A percentile compares a stretch with the other conserved stretches of the same genome.
Conservation (phyloP, 2,329 filamentous ascomycete species). For the Talaromyces sp. region DNA sequence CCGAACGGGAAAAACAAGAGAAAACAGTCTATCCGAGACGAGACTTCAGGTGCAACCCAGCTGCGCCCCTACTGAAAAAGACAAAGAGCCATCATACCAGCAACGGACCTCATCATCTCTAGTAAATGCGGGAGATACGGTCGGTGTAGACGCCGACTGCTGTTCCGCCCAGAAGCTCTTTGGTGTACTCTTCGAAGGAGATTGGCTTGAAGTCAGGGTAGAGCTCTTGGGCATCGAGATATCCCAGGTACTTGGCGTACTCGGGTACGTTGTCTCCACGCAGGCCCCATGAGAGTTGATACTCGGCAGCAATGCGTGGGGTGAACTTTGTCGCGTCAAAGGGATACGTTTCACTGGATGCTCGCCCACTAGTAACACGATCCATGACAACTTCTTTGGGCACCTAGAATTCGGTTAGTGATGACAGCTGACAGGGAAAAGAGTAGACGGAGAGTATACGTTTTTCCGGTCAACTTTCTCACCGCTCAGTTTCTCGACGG, state of each 20-base stretch:
- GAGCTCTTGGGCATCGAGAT: slow-evolving; percentile 44
- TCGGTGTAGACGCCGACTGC: slow-evolving; percentile 16
- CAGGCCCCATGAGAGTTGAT: slow-evolving; percentile 36
- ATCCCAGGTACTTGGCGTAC: slow-evolving; percentile 48
- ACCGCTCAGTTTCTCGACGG: slow-evolving; percentile 40
- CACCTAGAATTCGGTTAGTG: slow-evolving; percentile 1
- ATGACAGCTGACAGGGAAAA: not conserved
- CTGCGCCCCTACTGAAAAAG: not conserved
- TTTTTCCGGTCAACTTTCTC: slow-evolving; percentile 34
- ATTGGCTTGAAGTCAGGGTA: slow-evolving; percentile 44
- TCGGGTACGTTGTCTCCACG: slow-evolving; percentile 46
- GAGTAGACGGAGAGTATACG: slow-evolving; percentile 12
- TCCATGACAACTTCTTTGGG: slow-evolving; percentile 9
- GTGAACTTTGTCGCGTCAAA: slow-evolving; percentile 9
- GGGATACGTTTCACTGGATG: slow-evolving; percentile 12
- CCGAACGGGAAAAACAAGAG: not conserved
- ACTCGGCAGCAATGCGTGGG: slow-evolving; percentile 24
- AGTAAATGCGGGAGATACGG: slow-evolving; percentile 13
- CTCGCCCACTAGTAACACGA: slow-evolving; percentile 7
- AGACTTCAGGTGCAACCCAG: not conserved
- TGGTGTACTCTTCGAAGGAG: slow-evolving; percentile 27
- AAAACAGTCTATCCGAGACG: not conserved
- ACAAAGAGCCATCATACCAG: not conserved
- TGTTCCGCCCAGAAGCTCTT: slow-evolving; percentile 33
- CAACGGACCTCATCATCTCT: not conserved